Base-by-base conservation (phyloP, 805 yeast genomes). In the Kazachstania bromeliacearum region DNA sequence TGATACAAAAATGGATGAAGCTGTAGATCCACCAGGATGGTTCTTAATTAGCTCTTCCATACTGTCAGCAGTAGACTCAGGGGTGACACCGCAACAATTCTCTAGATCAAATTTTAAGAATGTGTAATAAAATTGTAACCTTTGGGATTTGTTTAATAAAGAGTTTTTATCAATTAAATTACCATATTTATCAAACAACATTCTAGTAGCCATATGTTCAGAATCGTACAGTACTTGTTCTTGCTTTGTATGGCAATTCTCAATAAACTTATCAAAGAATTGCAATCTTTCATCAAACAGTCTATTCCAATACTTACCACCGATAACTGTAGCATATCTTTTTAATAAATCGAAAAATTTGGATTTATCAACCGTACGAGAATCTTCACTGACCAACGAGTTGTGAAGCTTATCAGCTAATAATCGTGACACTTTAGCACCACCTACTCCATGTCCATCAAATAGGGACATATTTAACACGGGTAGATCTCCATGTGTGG, bases 361-460 rank as follows among this genome's bases (percentile, higher is more conserved):
- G 35, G 55, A 51, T 38, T 63, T 42, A 4, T 24, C 13, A 12
- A 47, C 45, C 0, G 56, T 50, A 1, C 51, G 35, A 34, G 23
- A 9, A 5, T 55, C 66, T 25, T 43, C 65, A 21, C 41, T 28
- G 44, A 76, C 94, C 53, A 72, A 73, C 48, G 57, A 67, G 45
- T 51, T 54, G 37, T 68, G 76, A 21, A 92, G 64, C 37, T 75
- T 64, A 3, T 66, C 58, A 15, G 68, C 61, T 9, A 88, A 63
- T 49, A 70, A 81, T 17, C 64, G 68, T 31, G 87, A 69, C 48
- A 95, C 84, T 17, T 36, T 21, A 9, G 43, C 37, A 36, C 78
- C 77, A 17, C 67, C 68, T 16, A 95, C 94, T 6, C 97, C 98
- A 60, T 92, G 98, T 7, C 98, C 98, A 60, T 92, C 98, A 57